These are phyloP conservation scores for Passalora sequoiae DNA, from an alignment of 2,329 filamentous ascomycete genomes.

Conservation along the genomic window DNA sequence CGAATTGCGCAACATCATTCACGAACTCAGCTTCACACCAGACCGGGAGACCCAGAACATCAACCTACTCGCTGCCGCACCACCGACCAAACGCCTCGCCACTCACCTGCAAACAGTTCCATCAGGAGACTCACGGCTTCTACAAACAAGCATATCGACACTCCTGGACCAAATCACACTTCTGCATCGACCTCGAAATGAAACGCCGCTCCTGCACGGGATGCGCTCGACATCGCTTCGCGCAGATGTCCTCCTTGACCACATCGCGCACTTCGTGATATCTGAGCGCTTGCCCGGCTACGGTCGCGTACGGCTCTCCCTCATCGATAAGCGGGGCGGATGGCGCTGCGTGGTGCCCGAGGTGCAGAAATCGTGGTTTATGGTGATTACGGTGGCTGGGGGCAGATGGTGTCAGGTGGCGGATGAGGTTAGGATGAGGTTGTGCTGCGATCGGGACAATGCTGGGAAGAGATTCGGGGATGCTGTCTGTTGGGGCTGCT, in stretches of 20 bases:
- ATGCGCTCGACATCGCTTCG: neutral
- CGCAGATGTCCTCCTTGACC: neutral
- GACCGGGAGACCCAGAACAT: neutral
- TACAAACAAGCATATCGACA: neutral
- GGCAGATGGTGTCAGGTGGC: no score
- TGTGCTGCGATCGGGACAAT: no score
- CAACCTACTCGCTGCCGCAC: neutral
- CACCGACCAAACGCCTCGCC: neutral
- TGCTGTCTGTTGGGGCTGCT: no score
- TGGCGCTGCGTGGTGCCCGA: neutral
- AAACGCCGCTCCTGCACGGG: neutral
- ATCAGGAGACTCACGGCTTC: neutral
- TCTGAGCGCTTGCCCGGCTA: neutral
- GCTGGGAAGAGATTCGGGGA: no score
- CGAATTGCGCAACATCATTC: neutral
- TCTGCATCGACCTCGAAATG: neutral
- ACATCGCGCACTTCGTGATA: neutral
- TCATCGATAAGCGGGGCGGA: neutral
- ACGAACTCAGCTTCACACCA: neutral
- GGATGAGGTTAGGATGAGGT: no score
- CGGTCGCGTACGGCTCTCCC: neutral
- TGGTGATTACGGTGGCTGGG: no score
- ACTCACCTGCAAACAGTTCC: neutral
- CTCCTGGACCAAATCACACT: neutral
- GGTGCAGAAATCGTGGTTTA: no score